Conservation (phyloP, 352 stramenopile species). For the Phytophthora aleatoria region DNA sequence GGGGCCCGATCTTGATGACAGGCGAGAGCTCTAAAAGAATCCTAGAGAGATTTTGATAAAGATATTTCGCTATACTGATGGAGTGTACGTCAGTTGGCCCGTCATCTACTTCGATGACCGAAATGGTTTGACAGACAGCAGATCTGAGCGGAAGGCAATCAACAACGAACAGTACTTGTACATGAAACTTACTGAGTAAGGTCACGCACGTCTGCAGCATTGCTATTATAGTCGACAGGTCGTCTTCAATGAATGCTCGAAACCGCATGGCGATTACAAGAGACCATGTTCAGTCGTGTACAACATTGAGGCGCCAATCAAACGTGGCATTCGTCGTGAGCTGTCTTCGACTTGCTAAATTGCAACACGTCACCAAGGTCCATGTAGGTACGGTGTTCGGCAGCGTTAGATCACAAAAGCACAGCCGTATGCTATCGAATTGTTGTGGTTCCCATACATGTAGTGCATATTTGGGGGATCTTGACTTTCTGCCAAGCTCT, state of each 20-base stretch:
- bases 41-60: not conserved
- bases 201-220: not conserved
- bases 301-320: constrained; percentile 24
- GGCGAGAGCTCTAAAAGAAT: too few relatives aligned
- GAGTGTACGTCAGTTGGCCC: not conserved
- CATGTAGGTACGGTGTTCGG: too few relatives aligned
- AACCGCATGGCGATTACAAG: constrained; percentile 19
- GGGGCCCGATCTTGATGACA: not conserved
- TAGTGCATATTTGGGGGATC: too few relatives aligned
- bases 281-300: constrained; percentile 2
- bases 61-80: not conserved
- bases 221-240: not conserved
- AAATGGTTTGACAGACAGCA: not conserved
- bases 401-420: too few relatives aligned
- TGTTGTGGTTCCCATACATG: too few relatives aligned
- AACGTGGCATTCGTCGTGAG: constrained; percentile 13
- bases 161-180: not conserved
- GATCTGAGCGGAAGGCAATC: not conserved
- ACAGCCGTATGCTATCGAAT: too few relatives aligned
- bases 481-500: too few relatives aligned
- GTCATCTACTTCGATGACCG: not conserved
- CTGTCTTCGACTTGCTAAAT: constrained; percentile 1
- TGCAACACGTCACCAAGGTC: not conserved
- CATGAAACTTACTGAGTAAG: not conserved
- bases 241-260: not conserved